A percentile compares a stretch with the other conserved stretches of the same genome.
phyloP scores from a whole-genome alignment of 2,329 filamentous ascomycete genomes.

The Diplodia mutila region DNA sequence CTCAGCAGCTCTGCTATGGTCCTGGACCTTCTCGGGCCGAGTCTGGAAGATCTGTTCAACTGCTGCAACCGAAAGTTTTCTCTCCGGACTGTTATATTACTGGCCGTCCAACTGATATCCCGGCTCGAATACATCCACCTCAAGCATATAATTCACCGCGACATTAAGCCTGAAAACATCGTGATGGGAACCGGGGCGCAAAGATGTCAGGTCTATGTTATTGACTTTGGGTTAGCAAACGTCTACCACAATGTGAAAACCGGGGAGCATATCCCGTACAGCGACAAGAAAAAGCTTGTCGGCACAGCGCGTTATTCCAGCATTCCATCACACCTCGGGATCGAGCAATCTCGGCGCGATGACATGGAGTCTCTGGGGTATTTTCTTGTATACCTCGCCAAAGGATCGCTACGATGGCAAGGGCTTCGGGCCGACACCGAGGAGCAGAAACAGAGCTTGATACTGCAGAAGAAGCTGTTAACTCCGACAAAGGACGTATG shows the following conservation, averaged over 20 bases:
- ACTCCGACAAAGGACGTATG: no score
- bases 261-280: slow-evolving; percentile 98
- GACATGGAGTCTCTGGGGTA: slow-evolving; percentile 99
- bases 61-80: slow-evolving; percentile 99
- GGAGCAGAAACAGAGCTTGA: slow-evolving; percentile 99
- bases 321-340: slow-evolving; percentile 97
- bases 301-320: slow-evolving; percentile 99
- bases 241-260: slow-evolving; percentile 99
- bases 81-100: slow-evolving; percentile 92
- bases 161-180: no score
- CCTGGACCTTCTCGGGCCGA: slow-evolving; percentile 91
- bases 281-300: no score
- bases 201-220: slow-evolving; percentile 98
- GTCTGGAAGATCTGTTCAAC: slow-evolving; percentile 98
- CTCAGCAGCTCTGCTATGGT: slow-evolving; percentile 99
- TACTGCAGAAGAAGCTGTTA: slow-evolving; percentile 99
- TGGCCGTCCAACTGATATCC: slow-evolving; percentile 97
- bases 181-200: slow-evolving; percentile 99
- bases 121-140: slow-evolving; percentile 99
- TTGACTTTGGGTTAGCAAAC: slow-evolving; percentile 98
- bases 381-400: slow-evolving; percentile 99
- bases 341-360: slow-evolving; percentile 98
- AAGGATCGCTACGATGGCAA: slow-evolving; percentile 98
- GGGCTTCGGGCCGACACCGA: slow-evolving; percentile 97
- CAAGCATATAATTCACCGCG: slow-evolving; percentile 99